phyloP scores from a whole-genome alignment of 2,329 filamentous ascomycete genomes.

The Penicillium sclerotigenum region DNA sequence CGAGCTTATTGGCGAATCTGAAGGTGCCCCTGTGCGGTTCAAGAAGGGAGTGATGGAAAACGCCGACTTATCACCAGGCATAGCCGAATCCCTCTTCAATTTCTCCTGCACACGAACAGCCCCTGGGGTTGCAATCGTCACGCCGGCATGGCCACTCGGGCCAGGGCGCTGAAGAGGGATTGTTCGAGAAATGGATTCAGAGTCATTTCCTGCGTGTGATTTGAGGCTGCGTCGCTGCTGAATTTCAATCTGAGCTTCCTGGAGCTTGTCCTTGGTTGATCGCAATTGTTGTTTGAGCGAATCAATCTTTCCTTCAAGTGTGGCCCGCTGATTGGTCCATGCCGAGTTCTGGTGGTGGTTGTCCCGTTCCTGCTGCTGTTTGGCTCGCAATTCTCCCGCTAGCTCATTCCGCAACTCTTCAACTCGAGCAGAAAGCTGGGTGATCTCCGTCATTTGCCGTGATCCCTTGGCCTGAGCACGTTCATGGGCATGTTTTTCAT shows the following conservation, averaged over 20 bases:
- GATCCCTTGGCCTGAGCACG: conserved; percentile 48
- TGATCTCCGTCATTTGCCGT: conserved; percentile 41
- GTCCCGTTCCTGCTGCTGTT: conserved; percentile 48
- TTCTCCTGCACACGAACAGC: conserved; percentile 53
- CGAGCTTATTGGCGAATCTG: conserved; percentile 31
- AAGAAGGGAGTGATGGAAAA: conserved; percentile 95
- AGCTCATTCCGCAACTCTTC: conserved; percentile 52
- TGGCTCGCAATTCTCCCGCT: conserved; percentile 50
- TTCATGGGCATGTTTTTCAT: conserved; percentile 69
- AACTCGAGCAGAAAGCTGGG: conserved; percentile 41
- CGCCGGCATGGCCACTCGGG: conserved; percentile 38
- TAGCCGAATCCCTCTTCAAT: conserved; percentile 54
- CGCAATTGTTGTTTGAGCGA: conserved; percentile 68
- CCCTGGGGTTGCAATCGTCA: conserved; percentile 52
- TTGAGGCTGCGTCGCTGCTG: conserved; percentile 42
- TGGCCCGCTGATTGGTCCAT: conserved; percentile 59
- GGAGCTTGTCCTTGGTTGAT: conserved; percentile 68
- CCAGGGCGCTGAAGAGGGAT: conserved; percentile 31
- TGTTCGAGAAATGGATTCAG: conserved; percentile 42
- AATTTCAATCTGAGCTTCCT: conserved; percentile 56
- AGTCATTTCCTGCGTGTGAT: conserved; percentile 24
- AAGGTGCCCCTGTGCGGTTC: conserved; percentile 65
- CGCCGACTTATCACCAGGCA: conserved; percentile 78
- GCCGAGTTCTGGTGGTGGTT: conserved; percentile 57
- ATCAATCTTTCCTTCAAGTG: conserved; percentile 68